Evolutionary conservation across 257 asterid genomes (phyloP).

Genomic region (Dorcoceras hygrometricum): DNA sequence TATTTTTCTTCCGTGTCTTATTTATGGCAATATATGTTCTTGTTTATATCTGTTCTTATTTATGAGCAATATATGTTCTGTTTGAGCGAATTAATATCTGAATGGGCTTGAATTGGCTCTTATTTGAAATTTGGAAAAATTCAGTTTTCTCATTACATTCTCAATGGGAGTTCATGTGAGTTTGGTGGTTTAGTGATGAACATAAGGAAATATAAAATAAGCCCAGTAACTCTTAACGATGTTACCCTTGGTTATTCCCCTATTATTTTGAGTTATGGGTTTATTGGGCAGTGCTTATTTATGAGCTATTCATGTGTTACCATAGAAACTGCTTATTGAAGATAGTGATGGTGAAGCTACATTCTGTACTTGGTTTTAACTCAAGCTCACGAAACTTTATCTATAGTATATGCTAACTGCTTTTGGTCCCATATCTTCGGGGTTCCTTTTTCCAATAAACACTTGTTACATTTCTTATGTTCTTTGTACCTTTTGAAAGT

Average conservation of each 20-base stretch:
- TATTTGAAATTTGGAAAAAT: neutral
- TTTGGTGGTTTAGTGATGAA: neutral
- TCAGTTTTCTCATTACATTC: too few relatives aligned
- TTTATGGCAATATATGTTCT: neutral
- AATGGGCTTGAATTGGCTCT: neutral
- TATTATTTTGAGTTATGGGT: too few relatives aligned
- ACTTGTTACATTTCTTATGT: neutral
- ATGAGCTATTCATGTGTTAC: neutral
- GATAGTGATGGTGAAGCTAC: neutral
- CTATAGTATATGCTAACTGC: neutral
- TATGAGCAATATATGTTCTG: neutral
- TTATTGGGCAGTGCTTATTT: too few relatives aligned
- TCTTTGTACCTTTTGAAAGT: neutral
- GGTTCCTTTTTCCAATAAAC: neutral
- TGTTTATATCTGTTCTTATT: too few relatives aligned
- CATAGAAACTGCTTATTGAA: neutral
- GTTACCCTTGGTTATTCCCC: neutral
- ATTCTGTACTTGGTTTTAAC: neutral
- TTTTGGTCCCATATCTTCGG: too few relatives aligned
- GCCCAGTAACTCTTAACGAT: neutral
- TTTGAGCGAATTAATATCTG: neutral
- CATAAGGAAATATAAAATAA: neutral
- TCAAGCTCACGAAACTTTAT: neutral
- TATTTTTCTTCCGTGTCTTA: neutral
- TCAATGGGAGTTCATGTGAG: neutral